These are phyloP conservation scores for Dryas integrifolia DNA, from an alignment of 331 rosid genomes.

Conservation along the genomic window DNA sequence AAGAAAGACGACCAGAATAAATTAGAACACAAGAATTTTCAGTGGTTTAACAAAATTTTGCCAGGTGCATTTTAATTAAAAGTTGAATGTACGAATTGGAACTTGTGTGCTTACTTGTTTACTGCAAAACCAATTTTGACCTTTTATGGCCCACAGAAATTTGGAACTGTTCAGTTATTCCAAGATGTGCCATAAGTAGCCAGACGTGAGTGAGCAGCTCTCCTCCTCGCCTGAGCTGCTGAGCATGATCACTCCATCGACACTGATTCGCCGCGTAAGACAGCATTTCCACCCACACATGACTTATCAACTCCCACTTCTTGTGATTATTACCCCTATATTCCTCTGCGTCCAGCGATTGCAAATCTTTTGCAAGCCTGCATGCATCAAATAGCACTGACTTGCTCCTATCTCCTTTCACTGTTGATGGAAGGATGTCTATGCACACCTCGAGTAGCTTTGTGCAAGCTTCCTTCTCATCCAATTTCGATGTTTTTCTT, in stretches of 20 bases:
- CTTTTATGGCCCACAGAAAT: not conserved
- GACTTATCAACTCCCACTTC: slow-evolving; percentile 32
- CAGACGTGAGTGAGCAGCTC: slow-evolving; percentile 49
- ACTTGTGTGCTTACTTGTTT: too few species aligned
- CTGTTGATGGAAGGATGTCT: slow-evolving; percentile 17
- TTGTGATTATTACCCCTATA: not conserved
- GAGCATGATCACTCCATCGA: slow-evolving; percentile 31
- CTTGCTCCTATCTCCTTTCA: slow-evolving; percentile 31
- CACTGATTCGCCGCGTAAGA: slow-evolving; percentile 32
- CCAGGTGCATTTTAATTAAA: too few species aligned
- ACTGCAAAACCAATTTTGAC: too few species aligned
- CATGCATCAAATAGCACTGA: slow-evolving; percentile 39
- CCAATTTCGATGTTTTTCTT: not conserved
- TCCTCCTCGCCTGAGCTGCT: slow-evolving; percentile 37
- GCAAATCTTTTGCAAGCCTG: slow-evolving; percentile 23
- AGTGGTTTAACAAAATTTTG: too few species aligned
- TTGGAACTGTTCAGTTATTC: slow-evolving; percentile 40
- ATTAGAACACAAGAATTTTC: too few species aligned
- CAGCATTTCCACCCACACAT: slow-evolving; percentile 46
- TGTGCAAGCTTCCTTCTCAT: not conserved
- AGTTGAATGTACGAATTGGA: too few species aligned
- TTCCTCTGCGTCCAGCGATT: not conserved
- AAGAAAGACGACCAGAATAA: too few species aligned
- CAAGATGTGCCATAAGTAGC: slow-evolving; percentile 54
- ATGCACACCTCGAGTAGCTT: not conserved